Evolutionary conservation across 805 yeast genomes (phyloP).

Genomic region (Nakazawaea molendinolei): DNA sequence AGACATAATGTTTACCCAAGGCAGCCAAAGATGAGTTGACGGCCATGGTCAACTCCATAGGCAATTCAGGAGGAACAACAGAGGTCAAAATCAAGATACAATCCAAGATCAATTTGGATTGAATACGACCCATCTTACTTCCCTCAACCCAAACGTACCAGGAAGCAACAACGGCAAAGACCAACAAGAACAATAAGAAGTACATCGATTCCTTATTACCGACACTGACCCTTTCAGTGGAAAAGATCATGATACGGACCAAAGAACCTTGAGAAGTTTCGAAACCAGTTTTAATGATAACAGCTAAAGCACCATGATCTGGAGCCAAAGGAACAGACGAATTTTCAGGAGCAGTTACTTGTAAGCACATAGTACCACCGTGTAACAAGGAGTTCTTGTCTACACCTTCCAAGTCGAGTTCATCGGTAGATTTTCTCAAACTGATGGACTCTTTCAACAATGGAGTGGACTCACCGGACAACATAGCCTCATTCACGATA

Average conservation of each 20-base stretch:
- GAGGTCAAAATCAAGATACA: constrained; percentile 95
- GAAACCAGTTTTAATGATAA: constrained; percentile 92
- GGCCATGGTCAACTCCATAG: constrained; percentile 98
- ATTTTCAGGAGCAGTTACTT: constrained; percentile 67
- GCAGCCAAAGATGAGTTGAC: constrained; percentile 89
- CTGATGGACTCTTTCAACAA: constrained; percentile 85
- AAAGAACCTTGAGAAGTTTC: constrained; percentile 97
- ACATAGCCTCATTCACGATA: constrained; percentile 97
- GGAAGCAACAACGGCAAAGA: constrained; percentile 91
- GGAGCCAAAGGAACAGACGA: constrained; percentile 62
- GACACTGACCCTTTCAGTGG: constrained; percentile 93
- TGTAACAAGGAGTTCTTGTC: constrained; percentile 86
- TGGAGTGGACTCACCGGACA: constrained; percentile 98
- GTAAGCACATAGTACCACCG: constrained; percentile 96
- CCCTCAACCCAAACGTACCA: constrained; percentile 99
- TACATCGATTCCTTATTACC: constrained; percentile 92
- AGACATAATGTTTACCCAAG: constrained; percentile 78
- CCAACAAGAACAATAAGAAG: constrained; percentile 81
- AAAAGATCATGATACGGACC: constrained; percentile 95
- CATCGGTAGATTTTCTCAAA: constrained; percentile 69
- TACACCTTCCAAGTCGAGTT: constrained; percentile 66
- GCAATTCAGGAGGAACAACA: constrained; percentile 97
- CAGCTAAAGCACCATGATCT: constrained; percentile 86
- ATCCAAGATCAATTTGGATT: constrained; percentile 87
- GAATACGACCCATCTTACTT: constrained; percentile 89